A percentile compares a stretch with the other conserved stretches of the same genome.
These are phyloP conservation scores for Heritiera fomes DNA, from an alignment of 345 rosid genomes.

Conservation along the genomic window DNA sequence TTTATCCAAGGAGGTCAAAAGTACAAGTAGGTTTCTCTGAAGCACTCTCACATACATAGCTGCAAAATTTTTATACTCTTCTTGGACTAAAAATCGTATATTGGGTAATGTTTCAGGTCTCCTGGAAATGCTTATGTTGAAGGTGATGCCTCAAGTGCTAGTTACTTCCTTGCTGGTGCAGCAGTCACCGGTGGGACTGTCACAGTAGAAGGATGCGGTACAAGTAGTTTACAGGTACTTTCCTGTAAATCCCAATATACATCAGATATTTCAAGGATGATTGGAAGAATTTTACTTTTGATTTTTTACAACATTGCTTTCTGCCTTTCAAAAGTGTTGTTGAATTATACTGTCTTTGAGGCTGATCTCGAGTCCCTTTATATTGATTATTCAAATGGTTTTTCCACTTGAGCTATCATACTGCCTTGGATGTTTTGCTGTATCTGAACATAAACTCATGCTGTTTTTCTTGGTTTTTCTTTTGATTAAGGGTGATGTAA, in stretches of 20 bases:
- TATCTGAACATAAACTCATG: constrained; percentile 9
- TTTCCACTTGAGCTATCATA: background rate
- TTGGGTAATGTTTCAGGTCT: constrained; percentile 52
- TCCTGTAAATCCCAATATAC: background rate
- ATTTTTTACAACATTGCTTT: background rate
- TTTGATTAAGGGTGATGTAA: constrained; percentile 77
- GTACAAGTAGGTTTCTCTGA: constrained; percentile 60
- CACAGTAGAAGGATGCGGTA: constrained; percentile 96
- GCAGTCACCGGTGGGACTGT: constrained; percentile 94
- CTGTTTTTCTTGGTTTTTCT: constrained; percentile 18
- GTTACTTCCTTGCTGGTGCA: constrained; percentile 97
- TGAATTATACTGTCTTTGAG: background rate
- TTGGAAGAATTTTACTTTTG: background rate
- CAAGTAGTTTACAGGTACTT: constrained; percentile 87
- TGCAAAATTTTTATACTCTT: background rate
- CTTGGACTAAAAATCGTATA: background rate
- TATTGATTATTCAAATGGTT: background rate
- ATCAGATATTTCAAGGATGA: background rate
- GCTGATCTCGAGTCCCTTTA: constrained; percentile 8
- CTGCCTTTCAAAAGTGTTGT: background rate
- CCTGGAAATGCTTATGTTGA: constrained; percentile 91
- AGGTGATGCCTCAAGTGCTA: constrained; percentile 99
- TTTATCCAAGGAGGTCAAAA: constrained; percentile 80
- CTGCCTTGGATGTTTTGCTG: background rate
- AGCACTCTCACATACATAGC: background rate